phyloP scores from a whole-genome alignment of 2,329 filamentous ascomycete genomes.

The Fusarium agapanthi region DNA sequence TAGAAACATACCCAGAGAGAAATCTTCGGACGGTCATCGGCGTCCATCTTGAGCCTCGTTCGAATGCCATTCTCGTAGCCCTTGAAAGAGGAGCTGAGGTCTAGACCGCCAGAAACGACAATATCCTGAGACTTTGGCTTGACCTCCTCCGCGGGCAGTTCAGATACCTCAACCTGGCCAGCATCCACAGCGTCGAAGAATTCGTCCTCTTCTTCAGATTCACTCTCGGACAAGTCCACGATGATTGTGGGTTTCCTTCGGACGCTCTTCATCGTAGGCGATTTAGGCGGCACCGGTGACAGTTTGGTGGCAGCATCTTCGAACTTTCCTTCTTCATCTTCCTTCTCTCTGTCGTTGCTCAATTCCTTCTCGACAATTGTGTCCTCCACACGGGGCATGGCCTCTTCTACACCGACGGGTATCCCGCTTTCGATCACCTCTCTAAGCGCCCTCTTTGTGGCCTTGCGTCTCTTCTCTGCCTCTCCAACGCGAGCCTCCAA shows the following conservation, averaged over 20 bases:
- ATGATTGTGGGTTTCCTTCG: conserved; percentile 72
- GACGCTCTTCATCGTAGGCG: conserved; percentile 46
- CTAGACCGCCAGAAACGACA: conserved; percentile 55
- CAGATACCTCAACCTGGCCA: conserved; percentile 84
- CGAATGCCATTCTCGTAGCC: conserved; percentile 93
- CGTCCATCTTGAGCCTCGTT: conserved; percentile 83
- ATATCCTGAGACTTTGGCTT: conserved; percentile 55
- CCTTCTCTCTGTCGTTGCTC: conserved; percentile 33
- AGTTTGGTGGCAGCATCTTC: conserved; percentile 32
- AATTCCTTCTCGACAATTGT: conserved; percentile 46
- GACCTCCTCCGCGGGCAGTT: conserved; percentile 64
- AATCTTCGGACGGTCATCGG: conserved; percentile 91
- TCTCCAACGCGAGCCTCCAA: conserved; percentile 88
- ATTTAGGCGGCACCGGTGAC: conserved; percentile 11
- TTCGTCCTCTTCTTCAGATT: conserved; percentile 86
- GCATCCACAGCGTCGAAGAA: conserved; percentile 98
- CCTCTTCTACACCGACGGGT: conserved; percentile 44
- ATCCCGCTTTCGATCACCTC: conserved; percentile 76
- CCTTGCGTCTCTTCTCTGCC: conserved; percentile 87
- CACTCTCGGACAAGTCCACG: conserved; percentile 79
- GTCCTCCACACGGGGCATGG: conserved; percentile 37
- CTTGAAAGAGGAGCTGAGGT: conserved; percentile 81
- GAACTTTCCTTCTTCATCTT: conserved; percentile 35
- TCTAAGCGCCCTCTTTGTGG: conserved; percentile 87
- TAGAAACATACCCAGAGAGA: conserved; percentile 83